These are phyloP conservation scores for Aspergillus sp. DNA, from an alignment of 2,329 filamentous ascomycete genomes.

Conservation along the genomic window DNA sequence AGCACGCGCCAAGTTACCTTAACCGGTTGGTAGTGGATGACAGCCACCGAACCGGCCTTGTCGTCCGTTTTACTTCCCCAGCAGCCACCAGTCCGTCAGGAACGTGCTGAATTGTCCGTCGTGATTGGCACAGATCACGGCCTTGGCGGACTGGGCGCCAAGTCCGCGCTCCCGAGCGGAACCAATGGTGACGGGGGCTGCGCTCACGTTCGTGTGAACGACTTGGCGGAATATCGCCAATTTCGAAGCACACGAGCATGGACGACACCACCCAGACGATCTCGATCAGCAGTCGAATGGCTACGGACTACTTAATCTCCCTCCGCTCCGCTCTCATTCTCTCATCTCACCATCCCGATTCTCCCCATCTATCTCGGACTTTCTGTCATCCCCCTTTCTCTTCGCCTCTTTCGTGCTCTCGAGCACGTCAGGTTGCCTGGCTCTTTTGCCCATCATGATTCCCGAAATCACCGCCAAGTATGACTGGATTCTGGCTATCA, in stretches of 20 bases:
- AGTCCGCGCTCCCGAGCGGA: neutral
- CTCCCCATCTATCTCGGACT: neutral
- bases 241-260: neutral
- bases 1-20: neutral
- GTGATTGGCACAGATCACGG: neutral
- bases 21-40: neutral
- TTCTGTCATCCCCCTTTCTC: neutral
- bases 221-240: neutral
- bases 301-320: too few relatives aligned
- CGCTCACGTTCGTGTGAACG: neutral
- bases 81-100: neutral
- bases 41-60: neutral
- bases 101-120: neutral
- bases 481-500: constrained; percentile 29
- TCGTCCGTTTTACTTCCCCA: neutral
- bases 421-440: neutral
- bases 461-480: constrained; percentile 24
- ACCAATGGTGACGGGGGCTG: neutral
- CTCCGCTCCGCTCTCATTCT: neutral
- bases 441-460: constrained; percentile 17
- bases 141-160: constrained; percentile 1
- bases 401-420: neutral
- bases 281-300: too few relatives aligned
- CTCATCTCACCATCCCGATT: neutral
- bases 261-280: neutral